These are phyloP conservation scores for Coniochaeta sp. DNA, from an alignment of 2,329 filamentous ascomycete genomes.

Conservation along the genomic window DNA sequence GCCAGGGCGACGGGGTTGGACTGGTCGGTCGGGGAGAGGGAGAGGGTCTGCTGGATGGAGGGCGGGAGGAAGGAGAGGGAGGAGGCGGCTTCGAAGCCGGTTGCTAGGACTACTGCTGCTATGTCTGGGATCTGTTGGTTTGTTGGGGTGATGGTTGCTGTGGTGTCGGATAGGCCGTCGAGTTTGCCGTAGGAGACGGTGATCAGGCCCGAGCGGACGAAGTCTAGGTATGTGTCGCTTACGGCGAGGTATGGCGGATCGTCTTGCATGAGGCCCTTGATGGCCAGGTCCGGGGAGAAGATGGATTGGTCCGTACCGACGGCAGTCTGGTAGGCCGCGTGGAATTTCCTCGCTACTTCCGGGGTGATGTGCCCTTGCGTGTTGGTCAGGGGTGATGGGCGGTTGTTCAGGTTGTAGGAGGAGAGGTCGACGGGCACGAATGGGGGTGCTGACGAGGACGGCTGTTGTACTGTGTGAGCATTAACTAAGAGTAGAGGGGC, in stretches of 20 bases:
- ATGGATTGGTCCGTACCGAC: conserved; percentile 48
- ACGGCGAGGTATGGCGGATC: conserved; percentile 61
- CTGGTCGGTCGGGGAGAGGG: conserved; percentile 44
- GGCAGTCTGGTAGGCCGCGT: conserved; percentile 39
- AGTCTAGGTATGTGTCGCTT: conserved; percentile 65
- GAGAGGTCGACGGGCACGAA: conserved; percentile 69
- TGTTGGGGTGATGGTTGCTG: conserved; percentile 22
- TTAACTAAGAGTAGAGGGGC: background rate
- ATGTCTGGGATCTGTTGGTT: conserved; percentile 42
- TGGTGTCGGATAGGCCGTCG: conserved; percentile 23
- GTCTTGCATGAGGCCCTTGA: conserved; percentile 29
- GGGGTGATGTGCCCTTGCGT: conserved; percentile 55
- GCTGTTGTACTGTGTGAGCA: conserved; percentile 20
- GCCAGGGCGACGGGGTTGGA: conserved; percentile 60
- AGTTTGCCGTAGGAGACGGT: conserved; percentile 41
- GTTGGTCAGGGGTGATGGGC: conserved; percentile 52
- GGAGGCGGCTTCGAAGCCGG: conserved; percentile 60
- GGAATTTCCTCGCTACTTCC: conserved; percentile 45
- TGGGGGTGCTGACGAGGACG: conserved; percentile 38
- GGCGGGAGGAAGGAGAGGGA: conserved; percentile 58
- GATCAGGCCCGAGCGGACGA: conserved; percentile 60
- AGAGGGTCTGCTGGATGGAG: conserved; percentile 46
- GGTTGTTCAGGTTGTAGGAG: conserved; percentile 61
- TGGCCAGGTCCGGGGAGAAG: conserved; percentile 33
- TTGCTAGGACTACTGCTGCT: conserved; percentile 64